phyloP scores from a whole-genome alignment of 495 filamentous ascomycete genomes.

The Tricharina praecox region DNA sequence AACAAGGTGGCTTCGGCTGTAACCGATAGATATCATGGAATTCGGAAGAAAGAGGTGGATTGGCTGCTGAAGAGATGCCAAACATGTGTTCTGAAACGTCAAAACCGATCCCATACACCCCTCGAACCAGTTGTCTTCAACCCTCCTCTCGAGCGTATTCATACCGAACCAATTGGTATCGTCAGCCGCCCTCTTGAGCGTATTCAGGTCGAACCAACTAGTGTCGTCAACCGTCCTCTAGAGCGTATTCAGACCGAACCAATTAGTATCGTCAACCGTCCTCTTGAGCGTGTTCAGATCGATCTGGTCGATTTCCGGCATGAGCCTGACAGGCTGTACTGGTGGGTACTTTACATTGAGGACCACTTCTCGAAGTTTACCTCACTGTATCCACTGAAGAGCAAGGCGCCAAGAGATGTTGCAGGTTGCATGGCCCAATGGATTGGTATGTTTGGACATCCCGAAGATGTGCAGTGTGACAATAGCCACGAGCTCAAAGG shows the following conservation, averaged over 20 bases:
- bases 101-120: background rate
- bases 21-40: constrained; percentile 7
- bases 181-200: too few species aligned
- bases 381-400: background rate
- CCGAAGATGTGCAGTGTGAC: constrained; percentile 12
- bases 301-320: constrained; percentile 16
- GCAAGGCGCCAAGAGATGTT: constrained; percentile 4
- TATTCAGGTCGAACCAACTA: too few species aligned
- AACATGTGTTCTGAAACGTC: constrained; percentile 7
- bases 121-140: background rate
- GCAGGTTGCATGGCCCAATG: background rate
- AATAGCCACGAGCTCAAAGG: constrained; percentile 16
- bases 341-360: constrained; percentile 14
- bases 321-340: constrained; percentile 6
- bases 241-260: background rate
- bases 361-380: constrained; percentile 18
- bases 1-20: background rate
- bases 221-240: background rate
- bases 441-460: constrained; percentile 1
- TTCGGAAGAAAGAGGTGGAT: background rate
- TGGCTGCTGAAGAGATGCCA: constrained; percentile 8
- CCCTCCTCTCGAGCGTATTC: constrained; percentile 3
- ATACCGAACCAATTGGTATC: too few species aligned
- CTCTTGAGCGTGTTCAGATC: constrained; percentile 14
- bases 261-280: background rate